Evolutionary conservation across 306 rosid genomes (phyloP), one percentile per base, ranked within the genome.

Genomic region (Ochetophila trinervis): DNA sequence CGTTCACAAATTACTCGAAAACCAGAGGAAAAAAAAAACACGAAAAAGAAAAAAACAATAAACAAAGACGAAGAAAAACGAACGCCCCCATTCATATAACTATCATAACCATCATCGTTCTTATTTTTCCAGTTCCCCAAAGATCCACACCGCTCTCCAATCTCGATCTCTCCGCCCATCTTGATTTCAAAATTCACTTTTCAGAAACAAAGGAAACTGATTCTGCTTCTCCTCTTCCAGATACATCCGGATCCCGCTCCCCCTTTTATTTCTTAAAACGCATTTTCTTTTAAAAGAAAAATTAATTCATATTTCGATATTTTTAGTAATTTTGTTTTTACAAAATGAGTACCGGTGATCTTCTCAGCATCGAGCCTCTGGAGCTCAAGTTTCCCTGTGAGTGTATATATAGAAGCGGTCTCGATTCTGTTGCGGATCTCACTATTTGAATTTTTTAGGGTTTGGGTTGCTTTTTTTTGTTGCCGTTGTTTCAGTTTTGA

Each of bases 331-430:
- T 6, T 50, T 50, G 19, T n/a, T 50, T 50, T 50, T 50, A 32
- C 78, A 64, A 56, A 45, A 91, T 91, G 96, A 86, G 87, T 82
- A 86, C 88, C 7, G 94, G 91, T 16, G 97, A 91, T 23, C 95
- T 91, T 57, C 94, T 91, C 78, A 72, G 80, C 83, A 85, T 91
- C 82, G 88, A 86, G 45, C 97, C 97, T 63, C 63, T 83, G 78
- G 97, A 91, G 75, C 97, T 91, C 78, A 85, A 88, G 82, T 91
- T 88, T 62, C 42, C 76, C 5, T 86, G 97, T 91, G 55, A 70
- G 90, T 81, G 36, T 24, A 60, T 67, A 2, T 24, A 60, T 67
- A 3, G 2, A 16, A 57, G 59, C 37, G 67, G 57, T 66, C 15
- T 53, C 24, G 12, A 35, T 21, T 50, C 53, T 19, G 9, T 64